phyloP scores from a whole-genome alignment of 371 early-diverging fungal species.

The Mucor lusitanicus region DNA sequence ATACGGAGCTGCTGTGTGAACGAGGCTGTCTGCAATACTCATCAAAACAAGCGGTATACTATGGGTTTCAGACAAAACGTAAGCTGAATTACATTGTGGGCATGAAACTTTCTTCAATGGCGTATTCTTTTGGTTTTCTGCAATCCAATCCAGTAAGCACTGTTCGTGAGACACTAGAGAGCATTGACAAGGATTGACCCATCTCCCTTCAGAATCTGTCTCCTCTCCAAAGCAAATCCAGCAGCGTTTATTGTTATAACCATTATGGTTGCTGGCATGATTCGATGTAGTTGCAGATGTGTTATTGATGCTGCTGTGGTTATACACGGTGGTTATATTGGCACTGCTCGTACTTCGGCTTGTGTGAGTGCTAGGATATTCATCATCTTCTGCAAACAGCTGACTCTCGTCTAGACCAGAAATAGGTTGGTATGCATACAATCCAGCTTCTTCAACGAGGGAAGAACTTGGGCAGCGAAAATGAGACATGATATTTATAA shows the following conservation, averaged over 20 bases:
- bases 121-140: constrained; percentile 60
- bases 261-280: not conserved
- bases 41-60: constrained; percentile 53
- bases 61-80: constrained; percentile 54
- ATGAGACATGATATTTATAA: constrained; percentile 26
- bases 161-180: constrained; percentile 67
- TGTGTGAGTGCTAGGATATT: not conserved
- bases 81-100: constrained; percentile 66
- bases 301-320: not conserved
- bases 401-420: constrained; percentile 11
- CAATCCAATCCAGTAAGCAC: constrained; percentile 71
- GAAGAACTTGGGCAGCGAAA: constrained; percentile 33
- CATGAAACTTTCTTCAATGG: constrained; percentile 60
- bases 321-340: not conserved
- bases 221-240: constrained; percentile 67
- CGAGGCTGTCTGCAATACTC: constrained; percentile 46
- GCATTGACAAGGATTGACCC: constrained; percentile 71
- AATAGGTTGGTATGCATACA: constrained; percentile 25
- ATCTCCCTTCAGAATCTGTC: constrained; percentile 52
- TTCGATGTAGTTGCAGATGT: not conserved
- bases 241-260: constrained; percentile 26
- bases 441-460: constrained; percentile 29
- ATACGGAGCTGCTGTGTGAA: constrained; percentile 62
- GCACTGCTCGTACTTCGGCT: not conserved
- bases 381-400: constrained; percentile 5